These are phyloP conservation scores for Candida freyschussii DNA, from an alignment of 1,139 yeast species.

Conservation along the genomic window DNA sequence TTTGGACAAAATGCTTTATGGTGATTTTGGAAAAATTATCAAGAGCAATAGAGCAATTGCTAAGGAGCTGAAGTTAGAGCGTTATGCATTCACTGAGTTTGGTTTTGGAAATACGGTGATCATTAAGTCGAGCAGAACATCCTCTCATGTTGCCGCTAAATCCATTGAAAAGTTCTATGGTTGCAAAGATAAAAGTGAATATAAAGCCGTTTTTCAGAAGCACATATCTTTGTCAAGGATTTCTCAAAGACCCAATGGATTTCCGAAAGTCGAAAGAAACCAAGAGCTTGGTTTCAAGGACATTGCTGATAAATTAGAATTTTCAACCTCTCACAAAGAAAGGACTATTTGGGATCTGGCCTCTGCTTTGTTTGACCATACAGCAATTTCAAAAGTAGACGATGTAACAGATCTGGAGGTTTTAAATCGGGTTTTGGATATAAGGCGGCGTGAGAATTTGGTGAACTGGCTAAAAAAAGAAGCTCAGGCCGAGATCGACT, in stretches of 20 bases:
- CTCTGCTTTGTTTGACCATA: constrained; percentile 53
- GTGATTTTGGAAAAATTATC: constrained; percentile 37
- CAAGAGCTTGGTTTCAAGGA: constrained; percentile 28
- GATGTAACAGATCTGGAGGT: constrained; percentile 28
- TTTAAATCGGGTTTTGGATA: constrained; percentile 32
- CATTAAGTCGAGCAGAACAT: constrained; percentile 2
- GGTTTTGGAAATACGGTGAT: constrained; percentile 18
- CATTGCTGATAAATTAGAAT: constrained; percentile 24
- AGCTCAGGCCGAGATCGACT: constrained; percentile 43
- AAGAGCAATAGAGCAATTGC: constrained; percentile 25
- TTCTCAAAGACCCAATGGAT: constrained; percentile 20
- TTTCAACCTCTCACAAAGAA: constrained; percentile 21
- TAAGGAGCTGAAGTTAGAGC: constrained; percentile 26
- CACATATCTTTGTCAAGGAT: constrained; percentile 19
- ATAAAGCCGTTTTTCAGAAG: constrained; percentile 12
- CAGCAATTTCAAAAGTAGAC: constrained; percentile 18
- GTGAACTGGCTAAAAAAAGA: constrained; percentile 56
- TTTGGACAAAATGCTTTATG: constrained; percentile 49
- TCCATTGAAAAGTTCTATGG: constrained; percentile 16
- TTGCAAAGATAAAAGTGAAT: constrained; percentile 3
- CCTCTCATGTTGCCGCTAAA: constrained; percentile 10
- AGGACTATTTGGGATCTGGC: constrained; percentile 45
- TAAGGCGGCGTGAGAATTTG: constrained; percentile 42
- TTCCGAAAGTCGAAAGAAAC: constrained; percentile 30
- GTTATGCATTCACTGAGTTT: constrained; percentile 26